Evolutionary conservation across 345 rosid species (phyloP), one percentile per base, ranked within the genome.

Genomic region (Streptanthus diversifolius): DNA sequence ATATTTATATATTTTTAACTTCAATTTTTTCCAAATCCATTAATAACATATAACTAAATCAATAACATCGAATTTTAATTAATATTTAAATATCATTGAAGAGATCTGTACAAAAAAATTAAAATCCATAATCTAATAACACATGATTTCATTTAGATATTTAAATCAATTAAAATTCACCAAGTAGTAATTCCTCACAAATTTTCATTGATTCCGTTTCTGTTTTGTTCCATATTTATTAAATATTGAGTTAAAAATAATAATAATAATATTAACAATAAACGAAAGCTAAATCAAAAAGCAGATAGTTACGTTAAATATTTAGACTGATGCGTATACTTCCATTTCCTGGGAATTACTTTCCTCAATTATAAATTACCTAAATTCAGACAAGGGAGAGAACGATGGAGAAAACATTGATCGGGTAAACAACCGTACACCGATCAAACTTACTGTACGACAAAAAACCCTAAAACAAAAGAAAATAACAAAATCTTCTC

Each of bases 401-500:
- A 9, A 15, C 12, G 30, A 7, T 4, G 21, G 30, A 36, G 14
- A 60, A 55, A 52, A 62, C 62, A 51, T 71, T 52, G 43, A 19
- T 72, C 63, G 63, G 69, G 69, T 63, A 40, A 52, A 64, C 48
- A 64, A 43, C 71, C 71, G 21, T 73, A 54, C 65, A 64, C 77
- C 77, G 56, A 25, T 25, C 56, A 12, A 54, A 15, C 77, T 73
- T 73, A 73, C 54, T 73, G 6, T 33, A 73, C 64, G 49, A 24
- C 30, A 73, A 48, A 56, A 51, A 64, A 44, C 39, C 56, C 64
- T 54, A 64, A 55, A 63, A 17, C 64, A 73, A 45, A 30, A 63
- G 15, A n/a, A 24, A 4, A 39, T 7, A 10, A 18, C 61, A 45
- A 70, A 22, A 45, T 18, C 35, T 19, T 61, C 45, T 62, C 15